phyloP scores from a whole-genome alignment of 306 rosid species.

The Ziziphus jujuba region DNA sequence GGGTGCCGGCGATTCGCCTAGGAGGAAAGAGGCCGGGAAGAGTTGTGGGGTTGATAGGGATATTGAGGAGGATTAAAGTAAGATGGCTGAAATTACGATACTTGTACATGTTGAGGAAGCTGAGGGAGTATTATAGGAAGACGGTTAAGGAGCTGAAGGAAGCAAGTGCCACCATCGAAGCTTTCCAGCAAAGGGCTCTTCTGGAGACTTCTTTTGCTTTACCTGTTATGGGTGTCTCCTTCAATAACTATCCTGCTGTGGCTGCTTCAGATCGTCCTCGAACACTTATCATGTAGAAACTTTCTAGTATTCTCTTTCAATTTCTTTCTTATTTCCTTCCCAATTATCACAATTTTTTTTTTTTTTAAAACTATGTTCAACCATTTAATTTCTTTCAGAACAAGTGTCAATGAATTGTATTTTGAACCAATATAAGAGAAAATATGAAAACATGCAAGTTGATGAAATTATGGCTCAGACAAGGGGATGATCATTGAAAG shows the following conservation, averaged over 20 bases:
- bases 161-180: slow-evolving; percentile 46
- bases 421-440: no score
- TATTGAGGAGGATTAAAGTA: slow-evolving; percentile 43
- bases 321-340: background rate
- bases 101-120: slow-evolving; percentile 39
- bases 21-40: slow-evolving; percentile 53
- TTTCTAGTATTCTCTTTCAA: background rate
- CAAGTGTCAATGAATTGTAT: no score
- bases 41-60: slow-evolving; percentile 15
- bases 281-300: slow-evolving; percentile 38
- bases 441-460: no score
- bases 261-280: slow-evolving; percentile 43
- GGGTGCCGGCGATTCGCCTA: slow-evolving; percentile 36
- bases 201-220: slow-evolving; percentile 63
- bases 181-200: slow-evolving; percentile 52
- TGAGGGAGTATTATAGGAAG: slow-evolving; percentile 43
- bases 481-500: no score
- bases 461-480: no score
- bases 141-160: slow-evolving; percentile 44
- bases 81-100: slow-evolving; percentile 58
- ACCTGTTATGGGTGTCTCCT: slow-evolving; percentile 51
- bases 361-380: no score
- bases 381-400: no score
- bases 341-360: background rate
- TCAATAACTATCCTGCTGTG: slow-evolving; percentile 45